These are phyloP conservation scores for Euptelea pleiosperma DNA, from an alignment of 164 flowering plant species.

Conservation along the genomic window DNA sequence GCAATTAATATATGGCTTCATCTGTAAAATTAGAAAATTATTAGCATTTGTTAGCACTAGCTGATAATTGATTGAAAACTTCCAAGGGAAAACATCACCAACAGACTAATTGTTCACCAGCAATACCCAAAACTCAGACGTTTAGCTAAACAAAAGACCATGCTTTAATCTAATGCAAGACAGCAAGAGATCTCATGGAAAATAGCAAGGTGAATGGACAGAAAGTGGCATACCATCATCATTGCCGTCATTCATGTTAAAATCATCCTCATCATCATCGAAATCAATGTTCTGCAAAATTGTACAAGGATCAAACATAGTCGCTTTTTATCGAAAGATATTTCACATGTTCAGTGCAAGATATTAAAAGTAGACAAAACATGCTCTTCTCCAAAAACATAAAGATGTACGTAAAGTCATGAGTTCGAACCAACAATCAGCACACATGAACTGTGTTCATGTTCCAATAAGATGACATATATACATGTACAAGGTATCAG, in stretches of 20 bases:
- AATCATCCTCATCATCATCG: slow-evolving; percentile 59
- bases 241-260: slow-evolving; percentile 38
- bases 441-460: no score
- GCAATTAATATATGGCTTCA: slow-evolving; percentile 11
- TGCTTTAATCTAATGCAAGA: background rate
- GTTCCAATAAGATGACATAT: background rate
- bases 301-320: background rate
- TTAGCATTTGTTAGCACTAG: background rate
- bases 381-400: no score
- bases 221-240: slow-evolving; percentile 28
- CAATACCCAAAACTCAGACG: no score
- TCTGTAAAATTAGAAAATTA: slow-evolving; percentile 7
- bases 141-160: background rate
- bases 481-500: no score
- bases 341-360: background rate
- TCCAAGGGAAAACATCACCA: background rate
- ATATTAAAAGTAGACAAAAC: no score
- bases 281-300: slow-evolving; percentile 41
- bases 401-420: no score
- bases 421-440: no score
- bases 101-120: no score
- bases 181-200: no score
- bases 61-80: background rate
- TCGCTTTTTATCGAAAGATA: background rate
- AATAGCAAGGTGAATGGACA: background rate